Percentiles rank a stretch among this genome's conserved stretches.
Conservation (phyloP, 2,329 filamentous ascomycete genomes). For the Stachybotrys echinatus region DNA sequence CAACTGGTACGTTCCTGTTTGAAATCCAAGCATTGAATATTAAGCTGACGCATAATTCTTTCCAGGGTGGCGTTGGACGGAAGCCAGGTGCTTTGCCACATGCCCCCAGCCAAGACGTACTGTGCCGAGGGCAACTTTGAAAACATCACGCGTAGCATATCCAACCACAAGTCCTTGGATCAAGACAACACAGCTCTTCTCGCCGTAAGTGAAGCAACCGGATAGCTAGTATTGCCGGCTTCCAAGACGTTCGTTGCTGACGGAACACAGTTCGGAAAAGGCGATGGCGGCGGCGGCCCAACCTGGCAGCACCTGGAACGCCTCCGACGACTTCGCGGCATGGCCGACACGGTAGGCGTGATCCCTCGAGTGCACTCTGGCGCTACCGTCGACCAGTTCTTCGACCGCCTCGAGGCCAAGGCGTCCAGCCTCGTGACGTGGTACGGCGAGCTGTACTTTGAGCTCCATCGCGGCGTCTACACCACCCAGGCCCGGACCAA, state of each 20-base stretch:
- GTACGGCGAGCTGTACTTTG: conserved; percentile 67
- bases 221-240: neutral
- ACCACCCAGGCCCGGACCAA: conserved; percentile 68
- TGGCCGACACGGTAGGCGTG: conserved; percentile 52
- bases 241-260: neutral
- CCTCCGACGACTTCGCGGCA: conserved; percentile 58
- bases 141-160: conserved; percentile 77
- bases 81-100: conserved; percentile 65
- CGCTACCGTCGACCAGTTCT: conserved; percentile 62
- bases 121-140: conserved; percentile 85
- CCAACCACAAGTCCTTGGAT: conserved; percentile 85
- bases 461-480: conserved; percentile 63
- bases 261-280: neutral
- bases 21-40: too few relatives aligned
- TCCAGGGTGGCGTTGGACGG: conserved; percentile 53
- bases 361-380: conserved; percentile 60
- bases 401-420: conserved; percentile 55
- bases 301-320: conserved; percentile 35
- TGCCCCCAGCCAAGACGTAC: conserved; percentile 85
- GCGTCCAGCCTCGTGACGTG: conserved; percentile 58
- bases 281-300: conserved; percentile 13
- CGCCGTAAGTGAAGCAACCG: conserved; percentile 21
- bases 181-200: conserved; percentile 81
- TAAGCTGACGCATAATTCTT: too few relatives aligned
- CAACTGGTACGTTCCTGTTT: conserved; percentile 42